phyloP scores from a whole-genome alignment of 345 rosid genomes.

The Iberis pinnata region DNA sequence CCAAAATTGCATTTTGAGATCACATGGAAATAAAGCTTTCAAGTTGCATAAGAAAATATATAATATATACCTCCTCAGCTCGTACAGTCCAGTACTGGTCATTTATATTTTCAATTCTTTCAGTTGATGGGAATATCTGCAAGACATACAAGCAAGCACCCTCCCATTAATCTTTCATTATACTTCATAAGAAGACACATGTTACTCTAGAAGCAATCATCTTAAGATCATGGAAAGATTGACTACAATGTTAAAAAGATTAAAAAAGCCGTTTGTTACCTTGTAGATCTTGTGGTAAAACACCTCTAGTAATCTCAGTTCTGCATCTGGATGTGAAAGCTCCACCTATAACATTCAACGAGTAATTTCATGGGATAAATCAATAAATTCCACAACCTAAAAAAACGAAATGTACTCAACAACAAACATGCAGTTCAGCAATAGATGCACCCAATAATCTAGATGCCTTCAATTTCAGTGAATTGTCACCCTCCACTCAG shows the following conservation, averaged over 20 bases:
- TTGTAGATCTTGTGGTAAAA: slow-evolving; percentile 91
- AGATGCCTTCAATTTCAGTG: slow-evolving; percentile 12
- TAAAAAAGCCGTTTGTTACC: slow-evolving; percentile 38
- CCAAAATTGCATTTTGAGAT: not conserved
- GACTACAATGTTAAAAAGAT: slow-evolving; percentile 6
- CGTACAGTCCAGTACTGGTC: slow-evolving; percentile 95
- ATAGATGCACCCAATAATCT: slow-evolving; percentile 11
- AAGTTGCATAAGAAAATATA: too few species aligned
- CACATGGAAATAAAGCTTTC: not conserved
- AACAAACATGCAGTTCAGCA: slow-evolving; percentile 4
- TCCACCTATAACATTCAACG: too few species aligned
- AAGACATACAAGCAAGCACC: slow-evolving; percentile 12
- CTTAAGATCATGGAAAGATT: not conserved
- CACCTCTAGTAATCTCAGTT: slow-evolving; percentile 87
- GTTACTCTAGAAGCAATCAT: too few species aligned
- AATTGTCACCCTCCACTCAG: slow-evolving; percentile 2
- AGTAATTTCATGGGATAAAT: slow-evolving; percentile 14
- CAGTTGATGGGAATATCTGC: slow-evolving; percentile 80
- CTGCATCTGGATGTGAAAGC: slow-evolving; percentile 76
- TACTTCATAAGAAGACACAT: slow-evolving; percentile 7
- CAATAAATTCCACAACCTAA: not conserved
- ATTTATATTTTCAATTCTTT: slow-evolving; percentile 89
- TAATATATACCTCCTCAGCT: slow-evolving; percentile 93
- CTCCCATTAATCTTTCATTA: slow-evolving; percentile 5
- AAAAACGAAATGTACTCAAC: not conserved